phyloP scores from a whole-genome alignment of 2,329 filamentous ascomycete genomes.

The Cladosporium cucumerinum region DNA sequence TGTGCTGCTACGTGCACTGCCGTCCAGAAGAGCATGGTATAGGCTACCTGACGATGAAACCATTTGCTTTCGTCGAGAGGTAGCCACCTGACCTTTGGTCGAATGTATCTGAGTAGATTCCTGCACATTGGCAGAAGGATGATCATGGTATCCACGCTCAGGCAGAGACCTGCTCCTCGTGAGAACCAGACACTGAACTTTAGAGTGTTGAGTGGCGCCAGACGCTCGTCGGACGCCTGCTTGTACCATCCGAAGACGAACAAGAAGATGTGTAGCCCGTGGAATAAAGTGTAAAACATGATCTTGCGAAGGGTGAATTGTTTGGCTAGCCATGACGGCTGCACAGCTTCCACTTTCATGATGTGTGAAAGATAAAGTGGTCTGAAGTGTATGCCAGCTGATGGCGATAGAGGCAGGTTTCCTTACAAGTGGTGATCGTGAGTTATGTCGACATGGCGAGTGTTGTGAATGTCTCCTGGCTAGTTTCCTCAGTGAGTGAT shows the following conservation, averaged over 20 bases:
- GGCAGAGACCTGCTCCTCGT: slow-evolving; percentile 81
- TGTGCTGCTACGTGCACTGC: slow-evolving; percentile 73
- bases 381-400: neutral
- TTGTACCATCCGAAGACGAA: slow-evolving; percentile 50
- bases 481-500: neutral
- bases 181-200: slow-evolving; percentile 93
- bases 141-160: slow-evolving; percentile 79
- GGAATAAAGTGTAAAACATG: slow-evolving; percentile 37
- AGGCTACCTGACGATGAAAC: slow-evolving; percentile 95
- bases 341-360: slow-evolving; percentile 2
- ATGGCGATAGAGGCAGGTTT: neutral
- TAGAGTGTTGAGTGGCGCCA: slow-evolving; percentile 77
- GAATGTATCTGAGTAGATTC: slow-evolving; percentile 77
- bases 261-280: slow-evolving; percentile 36
- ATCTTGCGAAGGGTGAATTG: slow-evolving; percentile 36
- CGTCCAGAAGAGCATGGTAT: slow-evolving; percentile 79
- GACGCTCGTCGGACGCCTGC: slow-evolving; percentile 63
- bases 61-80: slow-evolving; percentile 95
- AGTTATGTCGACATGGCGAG: neutral
- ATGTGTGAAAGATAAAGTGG: neutral
- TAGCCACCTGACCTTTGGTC: slow-evolving; percentile 82
- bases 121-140: slow-evolving; percentile 94
- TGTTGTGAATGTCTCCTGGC: neutral
- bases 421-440: neutral
- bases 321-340: slow-evolving; percentile 32